These are phyloP conservation scores for Ogataea zsoltii DNA, from an alignment of 805 yeast species.

Conservation along the genomic window DNA sequence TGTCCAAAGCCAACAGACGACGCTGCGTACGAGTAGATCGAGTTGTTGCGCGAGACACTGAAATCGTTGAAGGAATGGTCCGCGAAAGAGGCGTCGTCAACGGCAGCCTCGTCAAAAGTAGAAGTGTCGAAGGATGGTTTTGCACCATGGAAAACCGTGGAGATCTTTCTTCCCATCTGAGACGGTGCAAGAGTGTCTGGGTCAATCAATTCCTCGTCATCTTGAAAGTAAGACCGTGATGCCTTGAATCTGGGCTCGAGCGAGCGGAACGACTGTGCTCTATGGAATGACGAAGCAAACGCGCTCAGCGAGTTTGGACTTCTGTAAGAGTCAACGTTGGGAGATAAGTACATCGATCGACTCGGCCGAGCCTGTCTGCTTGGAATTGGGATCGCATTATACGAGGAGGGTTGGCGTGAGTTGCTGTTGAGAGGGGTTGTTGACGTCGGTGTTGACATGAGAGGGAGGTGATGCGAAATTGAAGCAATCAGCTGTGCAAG, in stretches of 20 bases:
- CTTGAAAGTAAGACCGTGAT: conserved; percentile 62
- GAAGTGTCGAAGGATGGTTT: conserved; percentile 25
- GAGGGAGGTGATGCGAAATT: not conserved
- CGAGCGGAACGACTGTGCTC: conserved; percentile 73
- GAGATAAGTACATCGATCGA: conserved; percentile 35
- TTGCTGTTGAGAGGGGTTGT: conserved; percentile 9
- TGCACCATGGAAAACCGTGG: conserved; percentile 43
- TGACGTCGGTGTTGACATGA: conserved; percentile 9
- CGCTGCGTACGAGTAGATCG: conserved; percentile 31
- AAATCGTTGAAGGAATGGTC: conserved; percentile 32
- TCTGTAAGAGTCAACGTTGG: conserved; percentile 55
- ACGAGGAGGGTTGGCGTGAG: conserved; percentile 4
- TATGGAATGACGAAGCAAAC: conserved; percentile 74
- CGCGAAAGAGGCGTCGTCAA: conserved; percentile 45
- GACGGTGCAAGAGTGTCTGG: conserved; percentile 70
- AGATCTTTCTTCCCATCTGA: conserved; percentile 60
- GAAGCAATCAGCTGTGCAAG: too few species aligned
- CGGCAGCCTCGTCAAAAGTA: conserved; percentile 38
- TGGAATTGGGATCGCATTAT: conserved; percentile 30
- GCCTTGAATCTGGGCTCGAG: conserved; percentile 57
- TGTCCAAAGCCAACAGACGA: conserved; percentile 17
- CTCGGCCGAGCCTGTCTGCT: conserved; percentile 17
- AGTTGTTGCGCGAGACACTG: conserved; percentile 28
- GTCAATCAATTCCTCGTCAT: conserved; percentile 65
- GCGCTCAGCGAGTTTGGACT: conserved; percentile 71